Conservation (phyloP, 2,329 filamentous ascomycete genomes). For the Aspergillus sp. region DNA sequence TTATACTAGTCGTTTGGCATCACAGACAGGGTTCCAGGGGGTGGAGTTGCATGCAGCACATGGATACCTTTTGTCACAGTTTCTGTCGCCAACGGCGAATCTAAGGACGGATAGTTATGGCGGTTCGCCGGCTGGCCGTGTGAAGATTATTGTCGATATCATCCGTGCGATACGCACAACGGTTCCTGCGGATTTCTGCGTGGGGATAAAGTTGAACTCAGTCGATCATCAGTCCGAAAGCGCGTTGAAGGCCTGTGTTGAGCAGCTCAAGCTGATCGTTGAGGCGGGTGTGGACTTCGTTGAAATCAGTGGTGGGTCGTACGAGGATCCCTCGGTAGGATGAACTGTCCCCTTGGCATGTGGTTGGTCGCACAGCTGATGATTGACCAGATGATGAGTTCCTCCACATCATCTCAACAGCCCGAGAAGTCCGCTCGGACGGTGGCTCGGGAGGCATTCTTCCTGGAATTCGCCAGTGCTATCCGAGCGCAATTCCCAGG, state of each 20-base stretch:
- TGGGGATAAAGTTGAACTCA: conserved; percentile 49
- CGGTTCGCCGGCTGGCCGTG: conserved; percentile 41
- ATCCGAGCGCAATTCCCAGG: conserved; percentile 47
- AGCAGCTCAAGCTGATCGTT: conserved; percentile 55
- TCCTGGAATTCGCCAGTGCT: conserved; percentile 59
- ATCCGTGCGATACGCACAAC: conserved; percentile 39
- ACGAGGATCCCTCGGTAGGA: conserved; percentile 48
- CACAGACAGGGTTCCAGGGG: conserved; percentile 27
- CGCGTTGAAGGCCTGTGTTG: conserved; percentile 49
- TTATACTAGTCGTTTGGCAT: conserved; percentile 48
- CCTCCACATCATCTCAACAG: background rate
- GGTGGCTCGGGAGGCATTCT: conserved; percentile 59
- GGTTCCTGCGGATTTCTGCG: conserved; percentile 40
- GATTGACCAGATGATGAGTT: background rate
- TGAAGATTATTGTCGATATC: conserved; percentile 43
- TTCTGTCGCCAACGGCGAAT: conserved; percentile 34
- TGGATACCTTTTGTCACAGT: conserved; percentile 44
- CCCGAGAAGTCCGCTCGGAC: conserved; percentile 23
- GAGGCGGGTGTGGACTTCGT: conserved; percentile 59
- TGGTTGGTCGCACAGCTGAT: background rate
- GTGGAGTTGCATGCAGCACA: conserved; percentile 51
- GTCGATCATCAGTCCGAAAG: conserved; percentile 35
- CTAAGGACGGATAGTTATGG: conserved; percentile 45
- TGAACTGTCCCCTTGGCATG: background rate
- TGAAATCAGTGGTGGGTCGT: conserved; percentile 65